phyloP scores from a whole-genome alignment of 2,329 filamentous ascomycete species.

The Talaromyces funiculosus region DNA sequence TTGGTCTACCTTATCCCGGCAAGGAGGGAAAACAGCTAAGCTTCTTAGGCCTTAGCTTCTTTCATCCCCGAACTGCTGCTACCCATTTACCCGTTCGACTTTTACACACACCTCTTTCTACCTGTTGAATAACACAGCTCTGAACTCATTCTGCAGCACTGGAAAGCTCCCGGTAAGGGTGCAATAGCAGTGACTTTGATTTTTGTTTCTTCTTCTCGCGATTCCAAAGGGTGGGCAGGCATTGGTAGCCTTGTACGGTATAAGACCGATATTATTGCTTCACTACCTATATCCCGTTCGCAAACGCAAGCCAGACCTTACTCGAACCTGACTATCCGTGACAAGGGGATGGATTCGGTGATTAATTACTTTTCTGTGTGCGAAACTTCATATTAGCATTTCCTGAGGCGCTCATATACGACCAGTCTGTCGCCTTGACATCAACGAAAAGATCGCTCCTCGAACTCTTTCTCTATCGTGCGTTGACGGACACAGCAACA shows the following conservation, averaged over 20 bases:
- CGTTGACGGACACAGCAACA: too few species aligned
- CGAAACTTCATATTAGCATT: neutral
- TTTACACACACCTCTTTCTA: neutral
- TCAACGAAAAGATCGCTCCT: neutral
- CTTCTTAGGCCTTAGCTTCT: neutral
- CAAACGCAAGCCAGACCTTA: neutral
- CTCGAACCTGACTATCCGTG: neutral
- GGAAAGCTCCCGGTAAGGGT: neutral
- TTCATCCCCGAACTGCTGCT: slow-evolving; percentile 8
- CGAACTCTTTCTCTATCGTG: neutral
- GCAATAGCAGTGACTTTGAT: neutral
- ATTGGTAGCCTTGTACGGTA: neutral
- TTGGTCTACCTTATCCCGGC: neutral
- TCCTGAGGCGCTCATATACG: neutral
- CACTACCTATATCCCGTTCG: neutral
- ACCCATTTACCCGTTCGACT: neutral
- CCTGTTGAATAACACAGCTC: neutral
- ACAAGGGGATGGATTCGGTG: slow-evolving; percentile 11
- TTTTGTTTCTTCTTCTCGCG: neutral
- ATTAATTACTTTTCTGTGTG: neutral
- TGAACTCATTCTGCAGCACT: neutral
- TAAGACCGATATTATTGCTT: neutral
- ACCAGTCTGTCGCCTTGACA: neutral
- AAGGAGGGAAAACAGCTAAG: neutral
- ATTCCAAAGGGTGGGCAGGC: neutral